These are phyloP conservation scores for Salix brachista DNA, from an alignment of 345 rosid species.

Conservation along the genomic window DNA sequence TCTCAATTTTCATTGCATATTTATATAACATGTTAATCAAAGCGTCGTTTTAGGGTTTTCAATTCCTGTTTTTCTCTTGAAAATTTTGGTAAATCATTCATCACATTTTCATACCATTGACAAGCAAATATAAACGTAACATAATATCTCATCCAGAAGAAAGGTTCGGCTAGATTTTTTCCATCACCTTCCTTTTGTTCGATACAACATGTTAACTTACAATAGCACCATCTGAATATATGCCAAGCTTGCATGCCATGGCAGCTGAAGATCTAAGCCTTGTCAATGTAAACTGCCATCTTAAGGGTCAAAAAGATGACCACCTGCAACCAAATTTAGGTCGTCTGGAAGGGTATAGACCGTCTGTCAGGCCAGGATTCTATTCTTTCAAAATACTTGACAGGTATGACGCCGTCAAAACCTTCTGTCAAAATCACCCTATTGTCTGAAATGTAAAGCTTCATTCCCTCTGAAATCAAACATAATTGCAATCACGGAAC, in stretches of 20 bases:
- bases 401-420: conserved; percentile 62
- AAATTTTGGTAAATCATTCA: too few relatives aligned
- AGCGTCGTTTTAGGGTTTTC: too few relatives aligned
- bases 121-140: neutral
- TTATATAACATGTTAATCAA: too few relatives aligned
- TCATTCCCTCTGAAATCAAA: conserved; percentile 60
- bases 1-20: too few relatives aligned
- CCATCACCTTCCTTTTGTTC: neutral
- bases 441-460: conserved; percentile 81
- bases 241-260: neutral
- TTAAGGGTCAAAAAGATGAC: neutral
- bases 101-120: too few relatives aligned
- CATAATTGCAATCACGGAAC: neutral
- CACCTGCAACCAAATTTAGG: neutral
- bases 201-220: neutral
- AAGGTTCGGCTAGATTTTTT: neutral
- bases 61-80: too few relatives aligned
- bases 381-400: too few relatives aligned
- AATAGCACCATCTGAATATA: neutral
- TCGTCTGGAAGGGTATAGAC: conserved; percentile 36
- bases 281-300: neutral
- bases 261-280: neutral
- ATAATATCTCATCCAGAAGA: too few relatives aligned
- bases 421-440: conserved; percentile 88
- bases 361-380: conserved; percentile 51